Conservation (phyloP, 1,284 basidiomycete species). For the Polyporus tsugae region DNA sequence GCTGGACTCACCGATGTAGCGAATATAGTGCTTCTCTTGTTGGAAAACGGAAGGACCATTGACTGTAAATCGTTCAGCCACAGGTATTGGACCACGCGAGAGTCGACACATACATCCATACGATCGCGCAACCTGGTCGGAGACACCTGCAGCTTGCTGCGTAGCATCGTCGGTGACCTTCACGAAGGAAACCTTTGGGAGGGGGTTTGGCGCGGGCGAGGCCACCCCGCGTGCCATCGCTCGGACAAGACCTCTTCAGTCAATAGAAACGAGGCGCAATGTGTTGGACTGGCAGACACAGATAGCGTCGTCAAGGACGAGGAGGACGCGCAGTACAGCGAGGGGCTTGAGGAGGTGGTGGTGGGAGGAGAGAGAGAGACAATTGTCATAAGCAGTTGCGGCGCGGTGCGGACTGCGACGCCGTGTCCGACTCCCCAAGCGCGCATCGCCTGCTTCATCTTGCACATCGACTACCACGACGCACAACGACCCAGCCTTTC, state of each 20-base stretch:
- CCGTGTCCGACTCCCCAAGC: constrained; percentile 1
- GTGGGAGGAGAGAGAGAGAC: background rate
- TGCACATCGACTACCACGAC: constrained; percentile 30
- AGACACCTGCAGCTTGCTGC: constrained; percentile 51
- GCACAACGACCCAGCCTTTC: constrained; percentile 23
- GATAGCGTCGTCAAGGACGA: background rate
- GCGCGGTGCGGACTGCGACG: constrained; percentile 4
- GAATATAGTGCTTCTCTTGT: constrained; percentile 88
- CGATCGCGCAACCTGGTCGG: constrained; percentile 41
- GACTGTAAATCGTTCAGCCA: constrained; percentile 53
- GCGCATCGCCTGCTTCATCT: constrained; percentile 24
- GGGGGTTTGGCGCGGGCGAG: constrained; percentile 45
- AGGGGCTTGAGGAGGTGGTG: background rate
- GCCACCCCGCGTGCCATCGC: constrained; percentile 48
- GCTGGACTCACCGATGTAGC: constrained; percentile 77
- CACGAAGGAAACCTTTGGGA: constrained; percentile 70
- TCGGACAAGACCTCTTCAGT: constrained; percentile 12
- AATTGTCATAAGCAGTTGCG: background rate
- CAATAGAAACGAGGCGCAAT: background rate
- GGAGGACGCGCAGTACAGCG: background rate
- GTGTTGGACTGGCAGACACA: background rate
- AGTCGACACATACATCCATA: constrained; percentile 43
- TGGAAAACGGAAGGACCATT: constrained; percentile 83
- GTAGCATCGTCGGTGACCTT: constrained; percentile 66
- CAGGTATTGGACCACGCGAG: background rate